A percentile compares a stretch with the other conserved stretches of the same genome.
Evolutionary conservation across 2,329 filamentous ascomycete genomes (phyloP).

Genomic region (Exserohilum turcica): DNA sequence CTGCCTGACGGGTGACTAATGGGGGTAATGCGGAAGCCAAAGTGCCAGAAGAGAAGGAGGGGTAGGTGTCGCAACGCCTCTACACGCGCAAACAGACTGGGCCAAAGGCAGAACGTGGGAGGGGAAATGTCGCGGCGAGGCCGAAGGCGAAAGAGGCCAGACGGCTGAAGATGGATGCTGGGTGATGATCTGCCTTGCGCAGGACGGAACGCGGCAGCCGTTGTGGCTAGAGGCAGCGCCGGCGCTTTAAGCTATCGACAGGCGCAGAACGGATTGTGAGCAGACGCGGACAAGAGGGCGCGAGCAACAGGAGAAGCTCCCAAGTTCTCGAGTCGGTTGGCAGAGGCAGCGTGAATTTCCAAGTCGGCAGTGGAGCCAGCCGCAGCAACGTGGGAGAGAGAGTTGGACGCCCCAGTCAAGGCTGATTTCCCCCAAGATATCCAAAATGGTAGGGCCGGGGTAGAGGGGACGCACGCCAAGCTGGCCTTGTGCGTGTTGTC

Average conservation of each 20-base stretch:
- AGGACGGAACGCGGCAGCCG: constrained; percentile 31
- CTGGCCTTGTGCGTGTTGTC: constrained; percentile 23
- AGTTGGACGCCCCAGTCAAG: constrained; percentile 44
- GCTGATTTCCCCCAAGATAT: constrained; percentile 39
- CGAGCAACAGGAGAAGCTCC: constrained; percentile 25
- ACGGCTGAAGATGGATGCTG: constrained; percentile 32
- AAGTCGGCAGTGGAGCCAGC: constrained; percentile 31
- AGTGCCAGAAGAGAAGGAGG: constrained; percentile 16
- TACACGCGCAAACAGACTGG: constrained; percentile 18
- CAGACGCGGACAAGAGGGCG: constrained; percentile 28
- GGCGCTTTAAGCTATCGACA: constrained; percentile 32
- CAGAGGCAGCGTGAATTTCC: constrained; percentile 29
- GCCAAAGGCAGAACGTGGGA: constrained; percentile 20
- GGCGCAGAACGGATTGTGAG: constrained; percentile 31
- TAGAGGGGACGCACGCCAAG: constrained; percentile 38
- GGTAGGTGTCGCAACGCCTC: constrained; percentile 22
- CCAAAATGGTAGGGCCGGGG: constrained; percentile 31
- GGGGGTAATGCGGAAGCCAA: constrained; percentile 23
- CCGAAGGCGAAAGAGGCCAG: constrained; percentile 31
- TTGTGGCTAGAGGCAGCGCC: constrained; percentile 43
- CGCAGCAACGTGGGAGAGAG: constrained; percentile 36
- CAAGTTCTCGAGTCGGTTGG: constrained; percentile 27
- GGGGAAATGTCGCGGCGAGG: constrained; percentile 32
- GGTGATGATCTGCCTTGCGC: constrained; percentile 43
- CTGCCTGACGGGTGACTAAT: constrained; percentile 32